Percentiles rank a stretch among this genome's conserved stretches.
phyloP scores from a whole-genome alignment of 768 basidiomycete species.

The Kwoniella newhampshirensis region DNA sequence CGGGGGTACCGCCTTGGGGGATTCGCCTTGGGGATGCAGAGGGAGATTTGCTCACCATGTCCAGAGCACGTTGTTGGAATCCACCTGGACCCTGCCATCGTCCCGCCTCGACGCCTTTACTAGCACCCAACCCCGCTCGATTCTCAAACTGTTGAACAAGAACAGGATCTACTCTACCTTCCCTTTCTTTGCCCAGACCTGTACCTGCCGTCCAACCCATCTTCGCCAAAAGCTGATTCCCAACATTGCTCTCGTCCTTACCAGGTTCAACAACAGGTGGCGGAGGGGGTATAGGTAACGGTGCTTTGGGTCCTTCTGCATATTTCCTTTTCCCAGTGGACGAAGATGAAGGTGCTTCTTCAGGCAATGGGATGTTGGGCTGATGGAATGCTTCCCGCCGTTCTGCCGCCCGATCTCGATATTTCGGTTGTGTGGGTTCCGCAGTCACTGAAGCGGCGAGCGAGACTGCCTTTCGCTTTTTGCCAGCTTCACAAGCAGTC shows the following conservation, averaged over 20 bases:
- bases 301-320: constrained; percentile 61
- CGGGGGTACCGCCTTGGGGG: too few species aligned
- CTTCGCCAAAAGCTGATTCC: constrained; percentile 90
- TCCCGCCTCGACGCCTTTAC: constrained; percentile 69
- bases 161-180: constrained; percentile 87
- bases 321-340: constrained; percentile 56
- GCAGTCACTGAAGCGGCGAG: constrained; percentile 53
- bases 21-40: too few species aligned
- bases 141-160: constrained; percentile 72
- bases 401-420: constrained; percentile 92
- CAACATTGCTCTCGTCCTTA: constrained; percentile 79
- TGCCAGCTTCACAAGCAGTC: constrained; percentile 56
- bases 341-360: constrained; percentile 52
- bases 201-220: constrained; percentile 96
- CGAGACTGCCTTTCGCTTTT: constrained; percentile 69
- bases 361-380: constrained; percentile 74
- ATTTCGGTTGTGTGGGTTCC: constrained; percentile 62
- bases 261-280: constrained; percentile 68
- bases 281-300: constrained; percentile 62
- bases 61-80: constrained; percentile 37
- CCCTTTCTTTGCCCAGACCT: constrained; percentile 76
- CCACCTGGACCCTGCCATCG: constrained; percentile 42
- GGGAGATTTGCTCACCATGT: constrained; percentile 37
- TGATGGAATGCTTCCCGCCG: constrained; percentile 88
- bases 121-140: constrained; percentile 87